These are phyloP conservation scores for Neoconidiobolus thromboides DNA, from an alignment of 371 early-diverging fungal species.

Conservation along the genomic window DNA sequence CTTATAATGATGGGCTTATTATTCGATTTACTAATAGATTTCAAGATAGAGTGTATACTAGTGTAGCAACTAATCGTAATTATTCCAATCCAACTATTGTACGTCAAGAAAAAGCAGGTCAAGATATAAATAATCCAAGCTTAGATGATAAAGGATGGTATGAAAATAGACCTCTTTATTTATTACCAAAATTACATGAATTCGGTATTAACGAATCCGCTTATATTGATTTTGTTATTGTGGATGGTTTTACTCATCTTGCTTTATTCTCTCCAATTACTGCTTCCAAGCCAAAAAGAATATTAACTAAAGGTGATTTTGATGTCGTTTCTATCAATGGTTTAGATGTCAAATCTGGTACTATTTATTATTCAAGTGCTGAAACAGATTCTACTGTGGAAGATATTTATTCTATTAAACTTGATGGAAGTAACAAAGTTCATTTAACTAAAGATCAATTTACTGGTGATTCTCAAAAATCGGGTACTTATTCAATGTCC, in stretches of 20 bases:
- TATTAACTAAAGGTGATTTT: slow-evolving; percentile 71
- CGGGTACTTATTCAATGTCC: slow-evolving; percentile 44
- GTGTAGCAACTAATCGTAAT: not conserved
- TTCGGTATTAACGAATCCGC: slow-evolving; percentile 14
- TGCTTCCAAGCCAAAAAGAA: slow-evolving; percentile 23
- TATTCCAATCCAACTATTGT: not conserved
- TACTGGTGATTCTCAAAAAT: slow-evolving; percentile 17
- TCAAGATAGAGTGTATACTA: not conserved
- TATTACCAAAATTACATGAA: not conserved
- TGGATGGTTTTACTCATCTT: slow-evolving; percentile 63
- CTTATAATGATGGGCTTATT: not conserved
- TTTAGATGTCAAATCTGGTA: not conserved
- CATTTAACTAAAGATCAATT: not conserved
- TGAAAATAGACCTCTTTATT: not conserved
- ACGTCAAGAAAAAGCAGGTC: not conserved
- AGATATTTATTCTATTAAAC: slow-evolving; percentile 15
- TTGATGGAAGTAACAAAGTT: slow-evolving; percentile 17
- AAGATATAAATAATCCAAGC: not conserved
- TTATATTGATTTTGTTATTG: slow-evolving; percentile 65
- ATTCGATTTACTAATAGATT: not conserved
- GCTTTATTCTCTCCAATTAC: slow-evolving; percentile 40
- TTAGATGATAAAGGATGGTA: not conserved
- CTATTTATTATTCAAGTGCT: not conserved
- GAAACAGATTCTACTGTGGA: not conserved
- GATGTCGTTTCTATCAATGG: slow-evolving; percentile 36